Evolutionary conservation across 352 stramenopile genomes (phyloP), one percentile per base, ranked within the genome.

Genomic region (Globisporangium iwayamae): DNA sequence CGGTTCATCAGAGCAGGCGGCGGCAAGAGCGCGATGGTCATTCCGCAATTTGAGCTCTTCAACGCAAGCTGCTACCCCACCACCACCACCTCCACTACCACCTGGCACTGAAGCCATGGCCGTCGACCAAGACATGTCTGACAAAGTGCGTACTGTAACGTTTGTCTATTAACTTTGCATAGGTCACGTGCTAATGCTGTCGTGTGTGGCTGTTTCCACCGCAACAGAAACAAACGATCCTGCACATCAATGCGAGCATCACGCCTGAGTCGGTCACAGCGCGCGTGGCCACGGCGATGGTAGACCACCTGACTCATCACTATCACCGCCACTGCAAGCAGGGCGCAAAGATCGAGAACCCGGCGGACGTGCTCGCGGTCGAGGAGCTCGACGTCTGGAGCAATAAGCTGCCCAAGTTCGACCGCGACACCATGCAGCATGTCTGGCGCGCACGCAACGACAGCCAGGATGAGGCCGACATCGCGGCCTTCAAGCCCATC

Each of bases 191-290:
- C 1, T 18, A n/a, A 18, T 28, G 25, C 16, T 47, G 4, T 45
- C 11, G 2, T 16, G 34, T 56, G 1, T 56, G 11, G 30, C 25
- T 16, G 16, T 25, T 16, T 52, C 1, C n/a, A 14, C 9, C 30
- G 4, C 16, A 38, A 28, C 67, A 87, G 70, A 88, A 91, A 65
- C 81, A 88, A 52, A 91, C 76, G n/a, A 73, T 92, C 20, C 63
- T 92, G 55, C 83, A 92, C 71, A 85, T 90, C 72, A 90, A 92
- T 56, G 75, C 78, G 2, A 92, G 81, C 69, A 84, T 92, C 72
- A 85, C 83, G 60, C 75, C 75, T 34, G 80, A 85, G 62, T 92
- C 83, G 43, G 75, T 90, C 41, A 90, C 83, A 16, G 78, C 83
- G 13, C 78, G 78, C 20, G 81, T 92, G 60, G 81, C 81, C 4